Evolutionary conservation across 169 alveolate species (phyloP).

Genomic region (Neospora caninum): DNA sequence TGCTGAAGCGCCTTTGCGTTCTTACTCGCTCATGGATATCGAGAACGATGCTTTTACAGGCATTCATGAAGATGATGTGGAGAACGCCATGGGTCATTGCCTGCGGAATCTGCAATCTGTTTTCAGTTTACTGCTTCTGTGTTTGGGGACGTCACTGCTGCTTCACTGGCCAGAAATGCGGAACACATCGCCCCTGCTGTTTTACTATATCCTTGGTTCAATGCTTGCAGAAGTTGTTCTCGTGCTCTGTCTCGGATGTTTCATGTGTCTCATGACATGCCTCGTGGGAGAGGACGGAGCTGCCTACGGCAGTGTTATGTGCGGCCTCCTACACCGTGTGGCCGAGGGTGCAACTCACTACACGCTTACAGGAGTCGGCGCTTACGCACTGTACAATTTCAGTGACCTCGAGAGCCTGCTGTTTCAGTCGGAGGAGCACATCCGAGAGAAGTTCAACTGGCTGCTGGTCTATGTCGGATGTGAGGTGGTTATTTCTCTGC

Average conservation of each 20-base stretch:
- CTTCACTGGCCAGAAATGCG: constrained; percentile 49
- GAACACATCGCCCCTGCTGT: constrained; percentile 39
- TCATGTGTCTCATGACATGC: constrained; percentile 45
- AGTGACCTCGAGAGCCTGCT: background rate
- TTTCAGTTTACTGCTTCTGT: constrained; percentile 16
- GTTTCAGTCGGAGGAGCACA: background rate
- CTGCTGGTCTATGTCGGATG: constrained; percentile 41
- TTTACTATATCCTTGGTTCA: constrained; percentile 43
- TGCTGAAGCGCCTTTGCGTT: background rate
- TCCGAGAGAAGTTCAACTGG: constrained; percentile 3
- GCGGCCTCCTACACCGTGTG: constrained; percentile 59
- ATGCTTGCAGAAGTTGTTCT: constrained; percentile 47
- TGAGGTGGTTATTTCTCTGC: constrained; percentile 46
- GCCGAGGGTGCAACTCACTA: constrained; percentile 53
- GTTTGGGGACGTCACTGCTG: constrained; percentile 40
- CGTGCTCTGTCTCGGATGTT: constrained; percentile 20
- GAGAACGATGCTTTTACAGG: constrained; percentile 63
- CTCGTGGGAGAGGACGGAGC: constrained; percentile 57
- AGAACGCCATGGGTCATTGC: constrained; percentile 33
- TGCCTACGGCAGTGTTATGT: constrained; percentile 42
- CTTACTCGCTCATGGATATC: constrained; percentile 51
- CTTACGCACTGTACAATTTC: constrained; percentile 9
- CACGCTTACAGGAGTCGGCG: constrained; percentile 41
- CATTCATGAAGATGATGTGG: constrained; percentile 60
- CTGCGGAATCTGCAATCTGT: constrained; percentile 45